A percentile compares a stretch with the other conserved stretches of the same genome.
Conservation (phyloP, 108 stramenopile genomes). For the Fragilaria crotonensis region DNA sequence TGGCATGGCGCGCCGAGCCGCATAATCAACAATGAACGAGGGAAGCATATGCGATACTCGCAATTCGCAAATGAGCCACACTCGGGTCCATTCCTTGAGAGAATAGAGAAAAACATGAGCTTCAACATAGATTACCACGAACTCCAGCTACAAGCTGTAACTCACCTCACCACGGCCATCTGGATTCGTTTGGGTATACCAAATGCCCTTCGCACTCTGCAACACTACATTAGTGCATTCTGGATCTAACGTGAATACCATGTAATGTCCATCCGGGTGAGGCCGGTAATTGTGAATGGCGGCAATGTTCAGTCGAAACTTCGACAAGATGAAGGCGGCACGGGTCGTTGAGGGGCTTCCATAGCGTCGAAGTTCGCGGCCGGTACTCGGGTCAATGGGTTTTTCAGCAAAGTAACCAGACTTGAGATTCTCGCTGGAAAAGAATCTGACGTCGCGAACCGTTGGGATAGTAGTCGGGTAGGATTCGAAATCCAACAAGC, state of each 20-base stretch:
- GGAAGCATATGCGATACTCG: slow-evolving; percentile 68
- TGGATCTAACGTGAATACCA: slow-evolving; percentile 79
- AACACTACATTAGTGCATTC: slow-evolving; percentile 73
- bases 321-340: slow-evolving; percentile 66
- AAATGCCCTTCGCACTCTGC: slow-evolving; percentile 82
- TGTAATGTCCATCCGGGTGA: slow-evolving; percentile 78
- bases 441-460: slow-evolving; percentile 71
- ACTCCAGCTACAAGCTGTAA: background rate
- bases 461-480: slow-evolving; percentile 80
- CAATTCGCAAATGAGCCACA: slow-evolving; percentile 77
- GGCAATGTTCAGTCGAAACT: slow-evolving; percentile 82
- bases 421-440: slow-evolving; percentile 65
- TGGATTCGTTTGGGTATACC: slow-evolving; percentile 74
- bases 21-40: slow-evolving; percentile 77
- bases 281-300: slow-evolving; percentile 79
- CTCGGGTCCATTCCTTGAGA: slow-evolving; percentile 50
- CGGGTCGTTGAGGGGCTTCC: slow-evolving; percentile 73
- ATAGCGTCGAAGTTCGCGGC: slow-evolving; percentile 54
- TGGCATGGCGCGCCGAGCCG: slow-evolving; percentile 83
- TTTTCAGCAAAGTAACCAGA: slow-evolving; percentile 60
- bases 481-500: slow-evolving; percentile 76
- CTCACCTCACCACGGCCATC: slow-evolving; percentile 56
- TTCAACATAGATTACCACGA: background rate
- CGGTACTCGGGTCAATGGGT: slow-evolving; percentile 52
- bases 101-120: no score